Conservation (phyloP, 257 asterid genomes). For the Dorcoceras hygrometricum region DNA sequence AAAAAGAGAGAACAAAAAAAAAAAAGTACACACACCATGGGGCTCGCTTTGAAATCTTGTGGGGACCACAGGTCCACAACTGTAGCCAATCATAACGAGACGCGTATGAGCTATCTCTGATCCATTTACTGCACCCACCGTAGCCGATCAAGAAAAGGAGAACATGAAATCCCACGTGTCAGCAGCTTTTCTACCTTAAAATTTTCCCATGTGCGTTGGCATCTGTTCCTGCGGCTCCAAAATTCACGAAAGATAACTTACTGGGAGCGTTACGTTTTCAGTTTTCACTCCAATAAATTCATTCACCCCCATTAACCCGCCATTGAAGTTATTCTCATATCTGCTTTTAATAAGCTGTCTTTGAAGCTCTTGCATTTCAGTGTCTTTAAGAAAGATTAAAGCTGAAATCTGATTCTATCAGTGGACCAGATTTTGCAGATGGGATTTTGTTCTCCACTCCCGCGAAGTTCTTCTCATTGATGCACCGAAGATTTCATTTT, state of each 20-base stretch:
- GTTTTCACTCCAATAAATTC: neutral
- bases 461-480: neutral
- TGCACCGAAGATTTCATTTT: slow-evolving; percentile 8
- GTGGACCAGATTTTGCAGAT: neutral
- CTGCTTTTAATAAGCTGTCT: slow-evolving; percentile 7
- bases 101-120: neutral
- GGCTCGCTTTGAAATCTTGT: no score
- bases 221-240: neutral
- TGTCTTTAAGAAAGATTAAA: slow-evolving; percentile 11
- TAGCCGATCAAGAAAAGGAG: neutral
- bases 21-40: no score
- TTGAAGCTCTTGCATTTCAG: slow-evolving; percentile 7
- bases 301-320: neutral
- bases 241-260: neutral
- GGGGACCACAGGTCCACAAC: neutral
- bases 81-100: neutral
- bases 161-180: neutral
- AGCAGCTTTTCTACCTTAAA: neutral
- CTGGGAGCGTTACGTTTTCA: neutral
- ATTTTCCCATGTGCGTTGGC: neutral
- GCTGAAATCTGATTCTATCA: slow-evolving; percentile 12
- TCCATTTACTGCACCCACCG: neutral
- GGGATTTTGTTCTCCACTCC: neutral
- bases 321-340: neutral
- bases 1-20: no score